phyloP scores from a whole-genome alignment of 1,139 yeast species.

The Barnettozyma hawaiiensis region DNA sequence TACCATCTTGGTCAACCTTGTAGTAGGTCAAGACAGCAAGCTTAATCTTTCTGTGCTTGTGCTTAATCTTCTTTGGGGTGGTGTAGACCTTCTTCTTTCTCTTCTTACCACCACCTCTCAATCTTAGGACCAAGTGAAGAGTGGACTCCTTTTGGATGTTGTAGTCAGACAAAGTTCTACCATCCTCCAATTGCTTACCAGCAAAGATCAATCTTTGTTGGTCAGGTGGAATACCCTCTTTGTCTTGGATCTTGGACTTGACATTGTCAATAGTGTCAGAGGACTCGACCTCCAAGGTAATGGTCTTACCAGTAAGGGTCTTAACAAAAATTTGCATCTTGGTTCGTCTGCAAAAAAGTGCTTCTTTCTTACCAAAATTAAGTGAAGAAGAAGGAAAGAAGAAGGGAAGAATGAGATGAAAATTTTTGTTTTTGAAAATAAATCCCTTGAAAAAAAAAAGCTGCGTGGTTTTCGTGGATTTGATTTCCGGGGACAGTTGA shows the following conservation, averaged over 20 bases:
- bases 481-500: background rate
- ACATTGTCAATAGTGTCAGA: constrained; percentile 99
- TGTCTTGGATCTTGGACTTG: constrained; percentile 98
- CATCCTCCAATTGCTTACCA: constrained; percentile 99
- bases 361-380: constrained; percentile 28
- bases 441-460: constrained; percentile 4
- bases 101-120: constrained; percentile 99
- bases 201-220: constrained; percentile 99
- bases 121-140: constrained; percentile 93
- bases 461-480: background rate
- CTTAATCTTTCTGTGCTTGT: constrained; percentile 99
- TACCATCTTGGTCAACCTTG: constrained; percentile 98
- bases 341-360: constrained; percentile 38
- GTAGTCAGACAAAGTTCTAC: constrained; percentile 98
- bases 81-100: constrained; percentile 99
- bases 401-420: constrained; percentile 5
- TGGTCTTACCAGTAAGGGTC: constrained; percentile 98
- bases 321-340: constrained; percentile 98
- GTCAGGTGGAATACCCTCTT: constrained; percentile 99
- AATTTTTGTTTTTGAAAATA: constrained; percentile 1
- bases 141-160: constrained; percentile 99
- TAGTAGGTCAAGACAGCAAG: constrained; percentile 99
- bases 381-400: constrained; percentile 7
- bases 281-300: constrained; percentile 98
- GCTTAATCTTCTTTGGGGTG: constrained; percentile 99